Conservation (phyloP, 768 basidiomycete species). For the Lactifluus piperatus region DNA sequence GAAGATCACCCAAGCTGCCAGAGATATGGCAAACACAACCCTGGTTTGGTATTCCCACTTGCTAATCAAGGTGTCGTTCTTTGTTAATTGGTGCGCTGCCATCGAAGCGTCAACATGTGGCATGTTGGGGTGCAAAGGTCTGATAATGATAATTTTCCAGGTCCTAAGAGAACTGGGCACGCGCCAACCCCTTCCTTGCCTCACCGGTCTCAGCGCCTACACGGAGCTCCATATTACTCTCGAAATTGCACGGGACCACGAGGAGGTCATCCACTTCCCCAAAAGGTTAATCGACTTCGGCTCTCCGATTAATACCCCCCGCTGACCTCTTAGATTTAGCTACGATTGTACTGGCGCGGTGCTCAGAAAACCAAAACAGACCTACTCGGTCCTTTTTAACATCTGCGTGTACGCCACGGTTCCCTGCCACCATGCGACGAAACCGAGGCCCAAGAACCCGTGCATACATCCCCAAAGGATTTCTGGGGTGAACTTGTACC, state of each 20-base stretch:
- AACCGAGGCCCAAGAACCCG: conserved; percentile 59
- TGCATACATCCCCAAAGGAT: conserved; percentile 63
- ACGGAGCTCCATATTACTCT: neutral
- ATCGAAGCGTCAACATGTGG: neutral
- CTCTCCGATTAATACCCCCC: neutral
- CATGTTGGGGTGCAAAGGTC: neutral
- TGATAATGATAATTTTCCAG: neutral
- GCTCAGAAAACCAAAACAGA: neutral
- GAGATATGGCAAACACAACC: neutral
- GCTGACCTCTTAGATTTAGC: neutral
- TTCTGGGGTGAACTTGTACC: conserved; percentile 63
- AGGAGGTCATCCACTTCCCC: neutral
- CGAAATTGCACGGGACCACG: neutral
- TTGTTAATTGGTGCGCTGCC: neutral
- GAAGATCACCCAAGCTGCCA: neutral
- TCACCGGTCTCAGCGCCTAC: neutral
- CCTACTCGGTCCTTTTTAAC: conserved; percentile 4
- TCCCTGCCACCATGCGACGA: conserved; percentile 78
- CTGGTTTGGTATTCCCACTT: neutral
- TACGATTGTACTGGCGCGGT: neutral
- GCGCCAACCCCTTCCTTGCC: neutral
- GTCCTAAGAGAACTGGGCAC: neutral
- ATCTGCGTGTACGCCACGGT: conserved; percentile 41
- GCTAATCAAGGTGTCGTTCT: neutral
- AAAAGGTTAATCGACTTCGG: neutral